Evolutionary conservation across 23 red algal species (phyloP).

Genomic region (Chondrus crispus): DNA sequence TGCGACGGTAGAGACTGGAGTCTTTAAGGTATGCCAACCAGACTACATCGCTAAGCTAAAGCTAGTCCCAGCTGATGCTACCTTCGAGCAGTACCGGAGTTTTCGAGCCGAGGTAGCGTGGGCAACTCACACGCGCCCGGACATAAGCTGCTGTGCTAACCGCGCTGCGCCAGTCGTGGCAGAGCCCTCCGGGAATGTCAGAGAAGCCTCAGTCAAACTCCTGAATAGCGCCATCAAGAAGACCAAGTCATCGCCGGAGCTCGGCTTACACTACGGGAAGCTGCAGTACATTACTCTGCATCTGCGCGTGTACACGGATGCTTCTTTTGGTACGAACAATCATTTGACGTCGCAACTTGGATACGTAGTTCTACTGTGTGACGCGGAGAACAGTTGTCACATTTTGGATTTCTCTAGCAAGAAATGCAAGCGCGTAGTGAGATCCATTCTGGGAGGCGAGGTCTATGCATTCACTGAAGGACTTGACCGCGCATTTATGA

Average conservation of each 20-base stretch:
- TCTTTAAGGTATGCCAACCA: neutral
- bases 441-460: no score
- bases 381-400: neutral
- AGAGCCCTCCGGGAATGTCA: neutral
- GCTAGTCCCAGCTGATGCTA: neutral
- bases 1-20: neutral
- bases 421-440: no score
- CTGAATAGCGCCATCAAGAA: neutral
- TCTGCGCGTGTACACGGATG: neutral
- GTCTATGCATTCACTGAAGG: neutral
- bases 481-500: neutral
- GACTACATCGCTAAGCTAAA: constrained; percentile 4
- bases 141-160: neutral
- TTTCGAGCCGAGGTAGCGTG: neutral
- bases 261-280: neutral
- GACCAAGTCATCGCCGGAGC: neutral
- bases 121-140: neutral
- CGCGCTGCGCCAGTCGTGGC: neutral
- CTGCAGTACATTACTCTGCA: neutral
- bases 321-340: neutral
- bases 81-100: neutral
- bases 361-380: neutral
- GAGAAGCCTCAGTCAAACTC: neutral
- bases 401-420: no score
- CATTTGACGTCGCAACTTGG: neutral